These are phyloP conservation scores for Phytopythium sindhum DNA, from an alignment of 352 stramenopile species.

Conservation along the genomic window DNA sequence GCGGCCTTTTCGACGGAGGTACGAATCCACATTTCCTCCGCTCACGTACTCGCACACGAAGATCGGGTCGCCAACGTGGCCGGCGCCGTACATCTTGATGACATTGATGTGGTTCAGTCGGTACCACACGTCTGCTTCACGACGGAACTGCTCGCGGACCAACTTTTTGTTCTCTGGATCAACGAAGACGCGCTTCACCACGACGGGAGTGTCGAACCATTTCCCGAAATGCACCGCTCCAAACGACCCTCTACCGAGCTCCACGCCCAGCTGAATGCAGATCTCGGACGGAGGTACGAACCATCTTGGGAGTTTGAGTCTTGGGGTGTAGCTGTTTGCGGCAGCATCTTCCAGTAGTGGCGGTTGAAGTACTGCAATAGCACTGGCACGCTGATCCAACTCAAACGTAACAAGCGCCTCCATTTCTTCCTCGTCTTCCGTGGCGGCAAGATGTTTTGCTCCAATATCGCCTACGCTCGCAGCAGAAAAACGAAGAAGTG, in stretches of 20 bases:
- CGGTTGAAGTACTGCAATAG: neutral
- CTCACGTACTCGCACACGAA: conserved; percentile 28
- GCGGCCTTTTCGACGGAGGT: conserved; percentile 9
- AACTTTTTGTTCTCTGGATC: neutral
- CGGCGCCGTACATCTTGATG: conserved; percentile 29
- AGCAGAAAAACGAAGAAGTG: neutral
- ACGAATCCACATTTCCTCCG: conserved; percentile 20
- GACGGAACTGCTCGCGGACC: conserved; percentile 10
- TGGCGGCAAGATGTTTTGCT: no score
- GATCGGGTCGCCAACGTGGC: conserved; percentile 29
- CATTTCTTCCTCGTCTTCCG: neutral
- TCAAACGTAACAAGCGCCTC: neutral
- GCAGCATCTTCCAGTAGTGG: neutral
- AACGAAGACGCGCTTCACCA: conserved; percentile 24
- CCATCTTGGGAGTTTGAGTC: conserved; percentile 10
- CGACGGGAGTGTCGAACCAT: conserved; percentile 21
- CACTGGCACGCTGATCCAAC: neutral
- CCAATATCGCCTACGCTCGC: neutral
- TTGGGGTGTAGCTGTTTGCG: neutral
- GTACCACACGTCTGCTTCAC: conserved; percentile 29
- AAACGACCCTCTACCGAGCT: conserved; percentile 18
- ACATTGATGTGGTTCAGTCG: conserved; percentile 28
- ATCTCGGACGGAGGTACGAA: conserved; percentile 33
- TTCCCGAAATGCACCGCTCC: conserved; percentile 24
- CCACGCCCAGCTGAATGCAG: conserved; percentile 14